Evolutionary conservation across 1,284 basidiomycete species (phyloP).

Genomic region (Apiotrichum brassicae): DNA sequence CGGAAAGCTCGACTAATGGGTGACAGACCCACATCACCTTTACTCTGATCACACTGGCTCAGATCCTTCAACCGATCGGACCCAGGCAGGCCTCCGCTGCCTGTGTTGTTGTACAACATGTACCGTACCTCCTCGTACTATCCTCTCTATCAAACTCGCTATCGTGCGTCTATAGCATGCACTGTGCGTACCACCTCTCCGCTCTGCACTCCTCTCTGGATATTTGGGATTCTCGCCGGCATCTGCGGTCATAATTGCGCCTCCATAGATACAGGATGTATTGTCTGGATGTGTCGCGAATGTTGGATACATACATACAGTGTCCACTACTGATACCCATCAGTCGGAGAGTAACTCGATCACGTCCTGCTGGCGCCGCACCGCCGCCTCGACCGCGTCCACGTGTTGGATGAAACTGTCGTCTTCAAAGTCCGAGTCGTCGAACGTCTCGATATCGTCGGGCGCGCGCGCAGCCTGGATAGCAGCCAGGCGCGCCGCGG

Average conservation of each 20-base stretch:
- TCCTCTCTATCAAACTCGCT: too few relatives aligned
- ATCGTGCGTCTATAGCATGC: too few relatives aligned
- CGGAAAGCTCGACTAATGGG: slow-evolving; percentile 35
- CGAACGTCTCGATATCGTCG: not conserved
- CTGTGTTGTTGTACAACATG: slow-evolving; percentile 5
- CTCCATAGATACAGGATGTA: too few relatives aligned
- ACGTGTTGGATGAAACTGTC: slow-evolving; percentile 23
- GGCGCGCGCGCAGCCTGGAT: slow-evolving; percentile 7
- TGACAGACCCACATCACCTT: not conserved
- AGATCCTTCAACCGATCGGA: not conserved
- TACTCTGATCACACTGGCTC: not conserved
- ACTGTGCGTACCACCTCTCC: too few relatives aligned
- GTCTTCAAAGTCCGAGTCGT: slow-evolving; percentile 11
- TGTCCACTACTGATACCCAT: too few relatives aligned
- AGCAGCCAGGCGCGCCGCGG: slow-evolving; percentile 13
- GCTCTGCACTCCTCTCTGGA: too few relatives aligned
- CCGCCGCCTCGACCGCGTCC: slow-evolving; percentile 18
- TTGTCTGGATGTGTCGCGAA: too few relatives aligned
- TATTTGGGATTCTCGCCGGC: too few relatives aligned
- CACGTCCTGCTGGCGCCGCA: too few relatives aligned
- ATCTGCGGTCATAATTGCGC: too few relatives aligned
- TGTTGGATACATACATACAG: too few relatives aligned
- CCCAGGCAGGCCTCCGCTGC: not conserved
- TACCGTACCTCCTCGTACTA: too few relatives aligned
- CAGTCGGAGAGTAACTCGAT: not conserved